Conservation (phyloP, 768 basidiomycete genomes). For the Candolleomyces aberdarensis region DNA sequence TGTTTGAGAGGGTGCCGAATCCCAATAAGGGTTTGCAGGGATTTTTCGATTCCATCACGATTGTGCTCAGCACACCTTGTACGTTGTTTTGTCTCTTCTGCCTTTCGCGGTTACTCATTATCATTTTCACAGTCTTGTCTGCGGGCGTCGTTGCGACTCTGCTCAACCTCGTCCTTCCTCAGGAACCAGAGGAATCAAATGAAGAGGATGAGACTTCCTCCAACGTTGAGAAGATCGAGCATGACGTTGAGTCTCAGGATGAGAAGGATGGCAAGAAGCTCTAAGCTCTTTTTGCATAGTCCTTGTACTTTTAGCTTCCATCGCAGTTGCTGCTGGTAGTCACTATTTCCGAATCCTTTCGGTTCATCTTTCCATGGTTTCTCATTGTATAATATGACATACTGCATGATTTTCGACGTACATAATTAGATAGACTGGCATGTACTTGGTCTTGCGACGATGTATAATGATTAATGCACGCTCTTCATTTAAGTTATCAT, state of each 20-base stretch:
- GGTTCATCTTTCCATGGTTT: too few species aligned
- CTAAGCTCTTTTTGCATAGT: too few species aligned
- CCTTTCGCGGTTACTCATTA: neutral
- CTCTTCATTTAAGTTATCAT: too few species aligned
- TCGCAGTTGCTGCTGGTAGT: too few species aligned
- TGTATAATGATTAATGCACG: too few species aligned
- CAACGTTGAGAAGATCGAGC: constrained; percentile 22
- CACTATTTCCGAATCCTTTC: too few species aligned
- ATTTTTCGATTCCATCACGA: constrained; percentile 74
- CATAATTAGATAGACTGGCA: too few species aligned
- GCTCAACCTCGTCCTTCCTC: constrained; percentile 57
- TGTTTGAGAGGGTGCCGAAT: constrained; percentile 61
- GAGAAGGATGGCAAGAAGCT: neutral
- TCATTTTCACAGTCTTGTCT: constrained; percentile 46
- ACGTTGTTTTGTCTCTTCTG: constrained; percentile 25
- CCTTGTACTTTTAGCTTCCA: too few species aligned
- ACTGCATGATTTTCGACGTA: too few species aligned
- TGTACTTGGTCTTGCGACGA: too few species aligned
- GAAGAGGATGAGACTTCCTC: constrained; percentile 12
- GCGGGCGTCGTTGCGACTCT: constrained; percentile 56
- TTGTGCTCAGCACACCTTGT: constrained; percentile 81
- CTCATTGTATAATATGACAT: too few species aligned
- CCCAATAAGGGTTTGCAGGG: constrained; percentile 58
- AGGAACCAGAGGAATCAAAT: constrained; percentile 22
- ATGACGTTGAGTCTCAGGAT: constrained; percentile 1